Conservation (phyloP, 352 stramenopile species). For the Blastocystis sp. region DNA sequence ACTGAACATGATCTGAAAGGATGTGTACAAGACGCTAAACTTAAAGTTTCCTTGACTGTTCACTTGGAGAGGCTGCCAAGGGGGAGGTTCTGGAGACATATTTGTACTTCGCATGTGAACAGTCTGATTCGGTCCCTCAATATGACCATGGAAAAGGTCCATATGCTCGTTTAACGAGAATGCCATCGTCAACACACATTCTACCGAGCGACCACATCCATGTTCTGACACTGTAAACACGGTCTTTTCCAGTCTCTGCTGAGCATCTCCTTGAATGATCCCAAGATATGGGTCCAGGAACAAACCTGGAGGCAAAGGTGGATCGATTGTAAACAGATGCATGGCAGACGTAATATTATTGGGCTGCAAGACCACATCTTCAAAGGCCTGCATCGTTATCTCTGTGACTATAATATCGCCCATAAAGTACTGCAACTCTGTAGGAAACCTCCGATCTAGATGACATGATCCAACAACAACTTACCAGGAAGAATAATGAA, state of each 20-base stretch:
- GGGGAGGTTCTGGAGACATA: background rate
- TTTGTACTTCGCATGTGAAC: background rate
- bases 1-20: background rate
- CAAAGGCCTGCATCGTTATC: background rate
- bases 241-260: background rate
- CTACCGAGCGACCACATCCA: background rate
- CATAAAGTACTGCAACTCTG: background rate
- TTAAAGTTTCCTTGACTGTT: background rate
- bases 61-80: background rate
- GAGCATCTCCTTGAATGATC: background rate
- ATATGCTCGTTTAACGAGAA: background rate
- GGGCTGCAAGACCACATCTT: background rate
- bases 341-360: background rate
- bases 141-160: background rate
- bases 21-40: background rate
- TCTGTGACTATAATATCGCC: background rate
- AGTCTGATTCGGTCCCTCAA: background rate
- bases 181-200: background rate
- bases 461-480: background rate
- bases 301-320: background rate
- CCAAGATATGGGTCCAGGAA: background rate
- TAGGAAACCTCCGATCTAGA: background rate
- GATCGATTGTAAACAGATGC: background rate
- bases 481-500: background rate
- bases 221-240: background rate